Base-by-base conservation (phyloP, 2,329 filamentous ascomycete species). In the Cladophialophora yegresii region DNA sequence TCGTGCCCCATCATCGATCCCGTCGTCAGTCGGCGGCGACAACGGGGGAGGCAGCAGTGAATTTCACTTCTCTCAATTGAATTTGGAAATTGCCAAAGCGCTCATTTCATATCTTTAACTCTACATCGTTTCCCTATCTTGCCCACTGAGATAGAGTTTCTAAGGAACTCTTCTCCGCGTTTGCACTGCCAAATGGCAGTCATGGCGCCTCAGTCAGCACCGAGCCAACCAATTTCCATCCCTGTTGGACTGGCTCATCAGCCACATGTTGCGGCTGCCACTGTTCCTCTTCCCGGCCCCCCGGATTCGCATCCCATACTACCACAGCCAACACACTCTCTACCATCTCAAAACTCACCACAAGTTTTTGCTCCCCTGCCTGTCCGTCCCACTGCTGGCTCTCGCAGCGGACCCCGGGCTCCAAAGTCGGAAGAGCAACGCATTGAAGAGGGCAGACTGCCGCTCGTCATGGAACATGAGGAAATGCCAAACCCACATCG, bases 401-500 rank as follows among this genome's bases (percentile, higher is more conserved):
- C 61, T 36, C 54, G 66, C 30, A 12, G 57, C 49, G 66, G 61
- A 26, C 61, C 64, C 50, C 63, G 66, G 20, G 56, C 53, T 45
- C 59, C 64, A 20, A 66, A 64, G 47, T 58, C 45, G 4, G 68
- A 67, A 65, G 64, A 61, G 23, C 66, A 65, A 58, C 66, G 68
- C 36, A 49, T 69, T 23, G 68, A 64, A 58, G 57, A 67, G 62
- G 66, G 65, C 30, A 61, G 68, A 54, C 57, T 68, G 55, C 66
- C 66, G 54, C 64, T 63, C 20, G 70, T 73, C 67, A 78, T 81
- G 78, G 79, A 81, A 72, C 75, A 75, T 62, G 72, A 78, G 58
- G 79, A 79, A 65, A 72, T 77, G 65, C 70, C 73, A 33, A 75
- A 73, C 50, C 71, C 74, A 64, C 78, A 80, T 63, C 78, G 77